phyloP scores from a whole-genome alignment of 148 eudicot species.

The Cornus florida region DNA sequence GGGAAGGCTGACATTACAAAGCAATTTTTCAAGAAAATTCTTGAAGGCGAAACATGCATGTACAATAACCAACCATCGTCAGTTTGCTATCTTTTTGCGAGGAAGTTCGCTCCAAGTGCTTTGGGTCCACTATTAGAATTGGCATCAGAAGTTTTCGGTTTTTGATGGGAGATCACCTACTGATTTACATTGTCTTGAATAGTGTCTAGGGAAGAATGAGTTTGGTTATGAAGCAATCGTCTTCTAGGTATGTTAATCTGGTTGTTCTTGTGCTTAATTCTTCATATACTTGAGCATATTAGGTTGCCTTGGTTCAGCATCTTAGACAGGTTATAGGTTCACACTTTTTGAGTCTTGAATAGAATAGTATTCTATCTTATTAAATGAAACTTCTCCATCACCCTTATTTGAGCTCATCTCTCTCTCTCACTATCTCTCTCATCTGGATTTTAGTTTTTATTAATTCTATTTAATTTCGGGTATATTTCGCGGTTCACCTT shows the following conservation, averaged over 20 bases:
- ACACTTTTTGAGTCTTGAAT: too few relatives aligned
- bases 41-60: conserved; percentile 19
- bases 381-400: background rate
- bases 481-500: too few relatives aligned
- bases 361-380: too few relatives aligned
- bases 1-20: conserved; percentile 37
- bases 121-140: conserved; percentile 35
- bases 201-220: background rate
- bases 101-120: conserved; percentile 55
- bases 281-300: background rate
- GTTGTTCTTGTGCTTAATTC: background rate
- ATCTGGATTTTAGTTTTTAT: too few relatives aligned
- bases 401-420: too few relatives aligned
- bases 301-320: background rate
- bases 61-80: conserved; percentile 42
- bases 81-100: conserved; percentile 48
- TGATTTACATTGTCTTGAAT: too few relatives aligned
- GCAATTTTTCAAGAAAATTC: conserved; percentile 32
- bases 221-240: background rate
- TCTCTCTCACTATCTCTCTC: too few relatives aligned
- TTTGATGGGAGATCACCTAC: conserved; percentile 19
- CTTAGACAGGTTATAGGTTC: background rate
- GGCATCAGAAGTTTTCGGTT: conserved; percentile 37
- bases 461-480: too few relatives aligned
- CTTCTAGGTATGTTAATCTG: background rate